Base-by-base conservation (phyloP, 257 asterid species). In the Lantana camara region DNA sequence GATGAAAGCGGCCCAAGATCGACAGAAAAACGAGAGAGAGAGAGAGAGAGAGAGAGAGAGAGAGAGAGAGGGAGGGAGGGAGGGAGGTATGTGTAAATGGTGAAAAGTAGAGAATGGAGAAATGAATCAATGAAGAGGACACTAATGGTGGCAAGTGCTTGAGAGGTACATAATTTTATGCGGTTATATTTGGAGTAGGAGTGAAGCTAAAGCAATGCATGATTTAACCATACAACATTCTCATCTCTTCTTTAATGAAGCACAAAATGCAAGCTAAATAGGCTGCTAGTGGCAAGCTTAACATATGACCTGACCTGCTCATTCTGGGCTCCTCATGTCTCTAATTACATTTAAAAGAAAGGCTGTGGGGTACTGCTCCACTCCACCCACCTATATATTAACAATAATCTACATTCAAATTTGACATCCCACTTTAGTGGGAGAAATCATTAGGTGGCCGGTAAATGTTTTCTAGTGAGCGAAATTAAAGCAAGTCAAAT, bases 191-290 rank as follows among this genome's bases (percentile, higher is more conserved):
- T 72, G 77, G 98, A 91, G 96, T 88, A 88, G 78, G 78, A 85
- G 88, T 91, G 85, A 91, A 91, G 98, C 69, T 76, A 79, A 86
- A 86, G 95, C 66, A 72, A 81, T 75, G 72, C 69, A 34, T 64
- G 75, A 71, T 64, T 69, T 61, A 62, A 14, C 67, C 52, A 48
- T 53, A 48, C 40, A 35, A 3, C 35, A 2, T 7, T 30, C 38
- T 57, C 58, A 60, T 58, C 22, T 72, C 60, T 8, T 38, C 3
- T 37, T 46, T 63, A 56, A 60, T 62, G 74, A 44, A 46, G 20
- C 32, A 57, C 17, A 60, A 17, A 54, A 74, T 60, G 73, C 56
- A 64, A 41, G 55, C 41, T 61, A 57, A 57, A 60, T 50, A 59
- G 44, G 52, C 51, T 22, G 60, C 45, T 38, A 74, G 63, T 57